Percentiles rank a stretch among this genome's conserved stretches.
These are phyloP conservation scores for Colletotrichum spaethianum DNA, from an alignment of 2,329 filamentous ascomycete genomes.

Conservation along the genomic window DNA sequence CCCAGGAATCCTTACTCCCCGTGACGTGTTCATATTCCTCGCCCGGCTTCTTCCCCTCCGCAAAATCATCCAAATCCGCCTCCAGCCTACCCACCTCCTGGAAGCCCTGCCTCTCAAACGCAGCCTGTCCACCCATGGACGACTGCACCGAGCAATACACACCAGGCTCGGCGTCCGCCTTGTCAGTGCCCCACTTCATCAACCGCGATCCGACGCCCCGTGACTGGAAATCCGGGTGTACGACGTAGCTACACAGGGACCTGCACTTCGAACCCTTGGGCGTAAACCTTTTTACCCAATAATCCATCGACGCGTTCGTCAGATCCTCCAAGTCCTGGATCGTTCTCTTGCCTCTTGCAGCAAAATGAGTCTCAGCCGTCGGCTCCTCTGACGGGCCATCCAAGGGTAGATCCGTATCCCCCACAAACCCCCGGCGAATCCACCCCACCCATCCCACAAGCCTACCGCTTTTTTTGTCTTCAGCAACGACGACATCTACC, in stretches of 20 bases:
- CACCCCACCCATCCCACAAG: conserved; percentile 54
- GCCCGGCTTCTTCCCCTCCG: conserved; percentile 9
- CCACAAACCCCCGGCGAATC: conserved; percentile 48
- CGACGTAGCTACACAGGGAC: conserved; percentile 52
- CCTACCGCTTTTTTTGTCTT: conserved; percentile 47
- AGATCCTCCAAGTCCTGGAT: conserved; percentile 49
- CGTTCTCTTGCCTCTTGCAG: conserved; percentile 3
- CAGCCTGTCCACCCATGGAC: conserved; percentile 44
- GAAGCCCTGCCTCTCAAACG: conserved; percentile 52
- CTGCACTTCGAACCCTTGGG: conserved; percentile 48
- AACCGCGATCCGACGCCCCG: conserved; percentile 52
- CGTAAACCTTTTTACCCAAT: conserved; percentile 48
- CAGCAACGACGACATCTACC: conserved; percentile 51
- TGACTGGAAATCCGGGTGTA: conserved; percentile 49
- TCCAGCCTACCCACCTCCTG: conserved; percentile 38
- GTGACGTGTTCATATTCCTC: neutral
- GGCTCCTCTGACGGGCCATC: conserved; percentile 23
- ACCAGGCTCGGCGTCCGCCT: conserved; percentile 48
- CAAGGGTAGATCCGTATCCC: conserved; percentile 43
- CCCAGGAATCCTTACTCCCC: conserved; percentile 44
- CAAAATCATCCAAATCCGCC: conserved; percentile 16
- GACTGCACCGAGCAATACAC: conserved; percentile 48
- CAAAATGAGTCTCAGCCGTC: neutral
- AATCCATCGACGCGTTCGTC: conserved; percentile 49
- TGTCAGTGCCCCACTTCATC: conserved; percentile 51